Conservation (phyloP, 805 yeast genomes). For the Hanseniaspora mollemarum region DNA sequence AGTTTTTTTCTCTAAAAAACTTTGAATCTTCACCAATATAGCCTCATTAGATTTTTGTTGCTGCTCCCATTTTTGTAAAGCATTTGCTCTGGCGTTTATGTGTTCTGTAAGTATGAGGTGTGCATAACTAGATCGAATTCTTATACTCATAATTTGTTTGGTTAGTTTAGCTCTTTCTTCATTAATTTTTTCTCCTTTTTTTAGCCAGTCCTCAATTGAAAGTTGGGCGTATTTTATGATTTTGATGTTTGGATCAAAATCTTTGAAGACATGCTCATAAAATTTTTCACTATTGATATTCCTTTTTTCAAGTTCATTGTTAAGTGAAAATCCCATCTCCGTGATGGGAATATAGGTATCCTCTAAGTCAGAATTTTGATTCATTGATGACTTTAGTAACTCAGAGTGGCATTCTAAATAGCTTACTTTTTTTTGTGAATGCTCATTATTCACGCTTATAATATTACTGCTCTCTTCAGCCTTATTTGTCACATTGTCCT, state of each 20-base stretch:
- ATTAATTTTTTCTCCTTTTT: conserved; percentile 29
- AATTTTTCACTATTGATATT: conserved; percentile 8
- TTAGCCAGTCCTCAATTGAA: conserved; percentile 32
- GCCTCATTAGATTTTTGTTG: not conserved
- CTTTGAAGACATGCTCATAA: conserved; percentile 20
- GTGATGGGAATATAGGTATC: conserved; percentile 4
- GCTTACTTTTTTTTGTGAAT: too few species aligned
- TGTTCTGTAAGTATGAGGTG: conserved; percentile 32
- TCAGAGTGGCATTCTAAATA: too few species aligned
- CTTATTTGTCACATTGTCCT: not conserved
- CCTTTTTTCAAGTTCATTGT: not conserved
- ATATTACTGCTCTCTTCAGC: not conserved
- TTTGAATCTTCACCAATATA: not conserved
- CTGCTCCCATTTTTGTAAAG: conserved; percentile 26
- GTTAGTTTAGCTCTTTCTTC: conserved; percentile 30
- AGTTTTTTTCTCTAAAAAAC: not conserved
- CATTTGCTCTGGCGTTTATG: conserved; percentile 31
- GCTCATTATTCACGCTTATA: too few species aligned
- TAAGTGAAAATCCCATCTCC: not conserved
- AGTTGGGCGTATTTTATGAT: conserved; percentile 23
- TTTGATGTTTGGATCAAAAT: conserved; percentile 20
- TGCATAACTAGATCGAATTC: conserved; percentile 34
- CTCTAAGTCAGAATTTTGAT: too few species aligned
- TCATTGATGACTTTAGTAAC: too few species aligned
- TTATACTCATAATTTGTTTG: conserved; percentile 29